A percentile compares a stretch with the other conserved stretches of the same genome.
Evolutionary conservation across 2,329 filamentous ascomycete genomes (phyloP).

Genomic region (Penicillium sp.): DNA sequence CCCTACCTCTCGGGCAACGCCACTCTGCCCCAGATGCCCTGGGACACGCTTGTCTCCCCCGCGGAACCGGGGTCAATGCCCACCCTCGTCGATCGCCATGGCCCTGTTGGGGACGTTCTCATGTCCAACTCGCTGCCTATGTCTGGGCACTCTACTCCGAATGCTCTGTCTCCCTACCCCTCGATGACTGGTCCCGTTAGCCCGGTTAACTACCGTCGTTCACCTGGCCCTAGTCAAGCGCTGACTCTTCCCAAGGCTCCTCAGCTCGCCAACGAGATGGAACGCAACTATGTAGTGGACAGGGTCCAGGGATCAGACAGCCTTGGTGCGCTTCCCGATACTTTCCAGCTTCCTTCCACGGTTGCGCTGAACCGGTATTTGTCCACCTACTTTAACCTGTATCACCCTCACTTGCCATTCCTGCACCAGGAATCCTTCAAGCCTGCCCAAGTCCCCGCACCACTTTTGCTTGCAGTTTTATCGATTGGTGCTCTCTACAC

Average conservation of each 20-base stretch:
- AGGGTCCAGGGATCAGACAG: conserved; percentile 73
- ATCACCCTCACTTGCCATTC: conserved; percentile 94
- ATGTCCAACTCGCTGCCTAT: conserved; percentile 63
- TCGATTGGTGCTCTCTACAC: conserved; percentile 95
- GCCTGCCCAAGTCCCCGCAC: conserved; percentile 67
- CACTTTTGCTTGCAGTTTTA: conserved; percentile 76
- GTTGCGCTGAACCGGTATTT: conserved; percentile 81
- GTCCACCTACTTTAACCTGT: conserved; percentile 91
- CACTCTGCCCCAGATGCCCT: conserved; percentile 75
- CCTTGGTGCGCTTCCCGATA: conserved; percentile 73
- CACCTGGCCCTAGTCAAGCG: conserved; percentile 59
- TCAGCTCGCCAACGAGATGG: conserved; percentile 73
- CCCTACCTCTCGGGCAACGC: conserved; percentile 70
- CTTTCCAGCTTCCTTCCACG: conserved; percentile 76
- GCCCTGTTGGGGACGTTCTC: conserved; percentile 52
- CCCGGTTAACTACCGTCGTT: conserved; percentile 60
- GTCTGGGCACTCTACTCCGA: conserved; percentile 60
- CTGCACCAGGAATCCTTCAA: conserved; percentile 85
- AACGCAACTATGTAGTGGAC: conserved; percentile 74
- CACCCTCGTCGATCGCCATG: conserved; percentile 58
- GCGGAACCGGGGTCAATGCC: conserved; percentile 54
- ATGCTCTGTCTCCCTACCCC: conserved; percentile 63
- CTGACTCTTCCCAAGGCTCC: conserved; percentile 62
- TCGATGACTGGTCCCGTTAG: conserved; percentile 60
- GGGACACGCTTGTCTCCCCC: conserved; percentile 76